Conservation (phyloP, 257 asterid genomes). For the Vinca minor region DNA sequence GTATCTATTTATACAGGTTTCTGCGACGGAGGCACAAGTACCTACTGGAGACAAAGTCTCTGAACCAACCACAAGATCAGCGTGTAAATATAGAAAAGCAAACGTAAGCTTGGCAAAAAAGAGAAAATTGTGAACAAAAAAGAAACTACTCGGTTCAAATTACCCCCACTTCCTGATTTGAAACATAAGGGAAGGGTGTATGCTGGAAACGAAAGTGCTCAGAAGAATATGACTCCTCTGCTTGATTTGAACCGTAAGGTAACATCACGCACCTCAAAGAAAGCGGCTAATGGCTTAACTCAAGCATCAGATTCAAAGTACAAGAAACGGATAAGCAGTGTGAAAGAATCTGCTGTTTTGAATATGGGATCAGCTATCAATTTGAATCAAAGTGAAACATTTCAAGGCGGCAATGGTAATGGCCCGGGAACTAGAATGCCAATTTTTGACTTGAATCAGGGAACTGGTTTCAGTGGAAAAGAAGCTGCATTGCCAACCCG, state of each 20-base stretch:
- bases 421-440: conserved; percentile 15
- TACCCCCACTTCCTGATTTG: conserved; percentile 31
- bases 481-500: conserved; percentile 38
- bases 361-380: conserved; percentile 14
- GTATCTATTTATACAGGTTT: conserved; percentile 36
- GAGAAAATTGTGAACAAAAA: conserved; percentile 19
- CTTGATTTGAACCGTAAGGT: conserved; percentile 30
- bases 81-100: conserved; percentile 21
- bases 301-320: conserved; percentile 23
- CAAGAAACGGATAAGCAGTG: conserved; percentile 26
- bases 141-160: conserved; percentile 25
- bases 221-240: conserved; percentile 6
- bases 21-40: conserved; percentile 39
- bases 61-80: conserved; percentile 23
- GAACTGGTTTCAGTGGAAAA: conserved; percentile 28
- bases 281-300: conserved; percentile 13
- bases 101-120: conserved; percentile 20
- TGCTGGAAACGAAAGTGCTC: conserved; percentile 25
- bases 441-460: conserved; percentile 53
- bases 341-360: conserved; percentile 22
- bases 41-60: conserved; percentile 35
- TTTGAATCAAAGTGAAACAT: conserved; percentile 37
- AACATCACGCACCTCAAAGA: conserved; percentile 20
- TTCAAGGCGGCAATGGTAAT: conserved; percentile 27
- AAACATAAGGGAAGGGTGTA: conserved; percentile 32